Conservation (phyloP, 2,329 filamentous ascomycete genomes). For the Fusarium abutilonis region DNA sequence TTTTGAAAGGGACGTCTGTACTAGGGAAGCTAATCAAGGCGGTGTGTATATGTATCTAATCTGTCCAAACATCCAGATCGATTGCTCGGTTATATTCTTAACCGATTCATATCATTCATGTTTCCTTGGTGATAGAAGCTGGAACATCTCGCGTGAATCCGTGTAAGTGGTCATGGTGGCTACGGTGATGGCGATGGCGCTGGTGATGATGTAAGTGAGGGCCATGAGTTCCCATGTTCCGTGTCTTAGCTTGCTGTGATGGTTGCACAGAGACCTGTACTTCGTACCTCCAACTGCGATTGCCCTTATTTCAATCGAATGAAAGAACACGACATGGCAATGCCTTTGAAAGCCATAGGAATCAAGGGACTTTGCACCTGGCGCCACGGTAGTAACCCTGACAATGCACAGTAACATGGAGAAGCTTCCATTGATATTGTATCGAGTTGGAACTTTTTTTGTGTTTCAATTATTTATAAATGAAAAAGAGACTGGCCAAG, state of each 20-base stretch:
- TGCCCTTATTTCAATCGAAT: conserved; percentile 5
- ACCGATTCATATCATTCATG: conserved; percentile 16
- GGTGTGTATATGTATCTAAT: conserved; percentile 10
- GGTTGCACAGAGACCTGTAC: conserved; percentile 35
- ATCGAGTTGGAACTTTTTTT: neutral
- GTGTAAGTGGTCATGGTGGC: conserved; percentile 32
- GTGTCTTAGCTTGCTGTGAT: conserved; percentile 31
- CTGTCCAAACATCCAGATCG: conserved; percentile 1
- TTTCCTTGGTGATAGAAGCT: conserved; percentile 11
- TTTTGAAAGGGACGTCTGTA: too few relatives aligned
- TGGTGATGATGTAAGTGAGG: conserved; percentile 40
- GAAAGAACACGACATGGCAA: conserved; percentile 12
- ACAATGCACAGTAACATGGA: conserved; percentile 6
- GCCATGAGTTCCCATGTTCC: conserved; percentile 35
- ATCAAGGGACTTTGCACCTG: conserved; percentile 10
- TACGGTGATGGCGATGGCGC: conserved; percentile 23
- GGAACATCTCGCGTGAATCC: conserved; percentile 15
- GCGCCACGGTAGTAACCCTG: conserved; percentile 2
- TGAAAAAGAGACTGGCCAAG: conserved; percentile 5
- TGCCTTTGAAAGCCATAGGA: neutral
- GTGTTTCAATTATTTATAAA: conserved; percentile 9
- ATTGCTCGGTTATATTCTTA: conserved; percentile 1
- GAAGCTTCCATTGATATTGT: neutral
- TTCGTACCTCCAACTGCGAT: conserved; percentile 19
- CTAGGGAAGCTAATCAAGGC: neutral